Evolutionary conservation across 352 stramenopile genomes (phyloP).

Genomic region (Globisporangium spinosum): DNA sequence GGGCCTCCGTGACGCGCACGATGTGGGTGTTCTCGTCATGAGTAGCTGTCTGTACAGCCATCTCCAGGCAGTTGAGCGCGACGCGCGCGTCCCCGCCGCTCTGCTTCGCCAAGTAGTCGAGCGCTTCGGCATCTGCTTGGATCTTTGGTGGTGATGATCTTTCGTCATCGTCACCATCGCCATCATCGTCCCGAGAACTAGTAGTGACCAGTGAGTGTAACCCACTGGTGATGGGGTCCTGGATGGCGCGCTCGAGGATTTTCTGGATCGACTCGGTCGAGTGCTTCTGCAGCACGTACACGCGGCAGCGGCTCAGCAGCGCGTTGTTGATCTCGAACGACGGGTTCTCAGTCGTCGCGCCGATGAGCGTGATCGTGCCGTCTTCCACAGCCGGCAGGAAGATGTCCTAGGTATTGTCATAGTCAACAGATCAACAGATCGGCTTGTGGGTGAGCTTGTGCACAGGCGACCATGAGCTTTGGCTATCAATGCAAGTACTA

Average conservation of each 20-base stretch:
- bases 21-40: constrained; percentile 22
- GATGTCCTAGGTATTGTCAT: constrained; percentile 42
- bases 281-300: constrained; percentile 79
- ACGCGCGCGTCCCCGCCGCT: constrained; percentile 78
- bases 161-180: constrained; percentile 8
- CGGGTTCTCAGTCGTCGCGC: constrained; percentile 88
- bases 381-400: constrained; percentile 83
- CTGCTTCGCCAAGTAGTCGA: constrained; percentile 67
- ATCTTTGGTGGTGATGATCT: constrained; percentile 17
- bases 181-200: no score
- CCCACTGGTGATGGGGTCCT: constrained; percentile 25
- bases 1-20: constrained; percentile 42
- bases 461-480: no score
- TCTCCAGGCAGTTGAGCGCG: constrained; percentile 82
- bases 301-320: constrained; percentile 69
- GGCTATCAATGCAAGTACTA: not conserved
- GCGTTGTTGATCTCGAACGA: constrained; percentile 89
- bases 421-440: not conserved
- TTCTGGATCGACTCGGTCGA: constrained; percentile 49
- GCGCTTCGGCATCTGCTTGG: constrained; percentile 46
- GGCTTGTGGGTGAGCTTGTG: no score
- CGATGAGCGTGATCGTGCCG: constrained; percentile 83
- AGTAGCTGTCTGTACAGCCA: constrained; percentile 55
- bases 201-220: constrained; percentile 21
- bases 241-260: constrained; percentile 65